Evolutionary conservation across 257 asterid species (phyloP), one percentile per base, ranked within the genome.

Genomic region (Perilla frutescens): DNA sequence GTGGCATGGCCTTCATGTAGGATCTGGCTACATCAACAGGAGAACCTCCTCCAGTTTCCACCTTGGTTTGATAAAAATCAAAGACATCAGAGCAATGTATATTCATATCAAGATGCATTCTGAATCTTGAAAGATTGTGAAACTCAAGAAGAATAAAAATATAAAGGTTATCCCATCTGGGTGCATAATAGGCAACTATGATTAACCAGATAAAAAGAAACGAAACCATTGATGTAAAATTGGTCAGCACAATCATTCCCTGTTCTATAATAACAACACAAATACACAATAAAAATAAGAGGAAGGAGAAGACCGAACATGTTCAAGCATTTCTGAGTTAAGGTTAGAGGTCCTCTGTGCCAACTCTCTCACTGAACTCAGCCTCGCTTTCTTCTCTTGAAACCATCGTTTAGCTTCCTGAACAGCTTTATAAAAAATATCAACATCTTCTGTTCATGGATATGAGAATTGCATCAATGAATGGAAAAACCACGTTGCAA

Each of bases 351-450:
- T 76, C 15, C 80, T 81, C 55, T 66, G 79, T 62, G 77, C 81
- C 82, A 83, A 66, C 79, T 84, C 79, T 62, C 79, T 77, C 76
- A 36, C 75, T 39, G 90, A 74, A 73, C 84, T 84, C 40, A 79
- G 63, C 61, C 87, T 84, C 41, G 79, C 86, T 77, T 85, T 87
- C 89, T 87, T 91, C 64, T 85, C 93, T 77, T 81, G 84, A 71
- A 91, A 75, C 96, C 96, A 91, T 68, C 73, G 89, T 75, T 86
- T 86, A 65, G 99, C 95, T 83, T 87, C 98, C 78, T 66, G 75
- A 61, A 92, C 77, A 70, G 96, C 95, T 79, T 76, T 78, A 75
- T 68, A 60, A 72, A 65, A 83, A 39, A 74, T 74, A 65, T 84
- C 91, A 73, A 62, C 76, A 60, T 76, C 73, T 81, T 80, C 92